Evolutionary conservation across 441 rosid genomes (phyloP).

Genomic region (Euphorbia schlechtendalii): DNA sequence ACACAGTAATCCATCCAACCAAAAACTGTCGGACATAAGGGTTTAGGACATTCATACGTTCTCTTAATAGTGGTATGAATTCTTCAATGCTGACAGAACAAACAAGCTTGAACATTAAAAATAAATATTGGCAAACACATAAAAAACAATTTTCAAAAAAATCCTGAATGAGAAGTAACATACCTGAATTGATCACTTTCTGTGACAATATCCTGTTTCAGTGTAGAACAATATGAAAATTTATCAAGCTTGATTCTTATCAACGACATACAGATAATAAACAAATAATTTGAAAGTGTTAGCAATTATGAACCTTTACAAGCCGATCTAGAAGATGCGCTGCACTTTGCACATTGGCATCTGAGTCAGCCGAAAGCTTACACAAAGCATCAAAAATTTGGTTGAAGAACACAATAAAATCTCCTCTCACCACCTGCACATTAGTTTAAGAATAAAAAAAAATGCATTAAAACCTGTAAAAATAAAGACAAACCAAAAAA

Average conservation of each 20-base stretch:
- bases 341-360: conserved; percentile 97
- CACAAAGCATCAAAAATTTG: conserved; percentile 95
- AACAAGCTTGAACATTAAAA: conserved; percentile 20
- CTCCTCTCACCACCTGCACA: conserved; percentile 96
- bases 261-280: background rate
- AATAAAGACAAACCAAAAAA: background rate
- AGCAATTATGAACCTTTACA: conserved; percentile 59
- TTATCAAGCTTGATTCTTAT: conserved; percentile 13
- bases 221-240: conserved; percentile 28
- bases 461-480: no score
- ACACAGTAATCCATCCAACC: conserved; percentile 99
- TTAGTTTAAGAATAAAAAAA: conserved; percentile 18
- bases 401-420: conserved; percentile 92
- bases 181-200: conserved; percentile 99
- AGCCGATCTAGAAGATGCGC: conserved; percentile 98
- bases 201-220: conserved; percentile 96
- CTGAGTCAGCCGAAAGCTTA: conserved; percentile 96
- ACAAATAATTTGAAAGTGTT: conserved; percentile 5
- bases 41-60: conserved; percentile 95
- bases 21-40: conserved; percentile 98
- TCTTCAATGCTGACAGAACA: conserved; percentile 84
- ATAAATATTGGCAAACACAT: background rate
- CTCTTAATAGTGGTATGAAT: conserved; percentile 92
- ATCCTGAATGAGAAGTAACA: conserved; percentile 10
- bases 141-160: background rate